phyloP scores from a whole-genome alignment of 148 eudicot species.

The Amaranthus hypochondriacus region DNA sequence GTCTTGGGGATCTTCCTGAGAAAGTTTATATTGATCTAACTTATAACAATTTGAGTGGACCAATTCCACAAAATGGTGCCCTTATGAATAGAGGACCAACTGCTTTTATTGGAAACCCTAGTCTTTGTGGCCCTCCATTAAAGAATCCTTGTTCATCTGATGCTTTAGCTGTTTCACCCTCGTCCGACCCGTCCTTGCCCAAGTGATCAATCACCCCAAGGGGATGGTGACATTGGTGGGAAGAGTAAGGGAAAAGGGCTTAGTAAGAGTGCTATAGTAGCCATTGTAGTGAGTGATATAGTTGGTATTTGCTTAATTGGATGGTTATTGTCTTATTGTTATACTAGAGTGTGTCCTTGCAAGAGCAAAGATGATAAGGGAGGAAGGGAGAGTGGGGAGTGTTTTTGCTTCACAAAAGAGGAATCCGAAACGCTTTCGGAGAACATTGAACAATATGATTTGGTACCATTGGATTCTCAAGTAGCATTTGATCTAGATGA shows the following conservation, averaged over 20 bases:
- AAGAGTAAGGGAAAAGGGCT: constrained; percentile 50
- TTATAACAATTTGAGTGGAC: constrained; percentile 73
- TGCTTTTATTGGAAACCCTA: constrained; percentile 86
- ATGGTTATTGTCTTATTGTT: constrained; percentile 77
- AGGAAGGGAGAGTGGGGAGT: constrained; percentile 52
- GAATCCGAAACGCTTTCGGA: constrained; percentile 84
- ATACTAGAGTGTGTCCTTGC: constrained; percentile 50
- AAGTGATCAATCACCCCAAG: constrained; percentile 41
- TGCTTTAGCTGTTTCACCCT: constrained; percentile 41
- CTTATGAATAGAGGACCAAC: constrained; percentile 89
- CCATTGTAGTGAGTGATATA: constrained; percentile 65
- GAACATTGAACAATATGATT: constrained; percentile 77
- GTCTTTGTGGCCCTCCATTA: constrained; percentile 90
- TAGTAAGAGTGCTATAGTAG: constrained; percentile 50
- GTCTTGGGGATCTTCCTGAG: constrained; percentile 91
- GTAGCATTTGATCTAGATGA: constrained; percentile 82
- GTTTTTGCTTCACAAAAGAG: constrained; percentile 80
- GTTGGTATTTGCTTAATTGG: constrained; percentile 85
- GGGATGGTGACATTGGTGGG: constrained; percentile 24
- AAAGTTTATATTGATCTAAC: constrained; percentile 92
- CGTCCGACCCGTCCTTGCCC: constrained; percentile 72
- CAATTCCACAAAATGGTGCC: constrained; percentile 90
- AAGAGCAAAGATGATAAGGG: constrained; percentile 47
- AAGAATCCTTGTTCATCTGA: constrained; percentile 59
- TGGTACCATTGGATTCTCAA: constrained; percentile 64